Base-by-base conservation (phyloP, 441 rosid species). In the Populus trichocarpa region DNA sequence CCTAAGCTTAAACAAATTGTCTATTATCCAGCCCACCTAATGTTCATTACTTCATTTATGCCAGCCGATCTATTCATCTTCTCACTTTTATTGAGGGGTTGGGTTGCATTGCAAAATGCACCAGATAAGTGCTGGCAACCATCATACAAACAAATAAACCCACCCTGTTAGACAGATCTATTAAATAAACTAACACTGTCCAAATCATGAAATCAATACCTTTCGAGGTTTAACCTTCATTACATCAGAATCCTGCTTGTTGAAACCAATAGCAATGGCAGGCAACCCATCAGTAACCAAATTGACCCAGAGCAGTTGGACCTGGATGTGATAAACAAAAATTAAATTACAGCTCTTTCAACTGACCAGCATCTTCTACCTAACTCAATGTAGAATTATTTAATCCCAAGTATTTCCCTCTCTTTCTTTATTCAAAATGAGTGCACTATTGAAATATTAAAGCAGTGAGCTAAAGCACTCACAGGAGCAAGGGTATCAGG, bases 401-500 rank as follows among this genome's bases (percentile, higher is more conserved):
- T 40, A 40, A 40, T 40, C 50, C 50, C 50, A 12, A 5, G 71
- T 12, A 61, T 23, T 67, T 30, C 16, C 40, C 3, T 18, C 26
- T 13, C 63, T 12, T 40, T 23, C 63, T 57, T 35, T 8, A 4
- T 12, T 53, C 38, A 32, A 20, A 53, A 72, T 3, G 8, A 11
- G 65, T 67, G 53, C 61, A 22, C 57, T 70, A 70, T 76, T 36
- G 28, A 63, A 33, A 68, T 57, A 69, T 61, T 65, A 12, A 79
- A 72, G 25, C 63, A 18, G 79, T 71, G 83, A 32, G 70, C 25
- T 59, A 83, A 79, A 82, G 80, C 77, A 89, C 99, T 94, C 84
- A 96, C 99, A 68, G 99, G 99, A 6, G 99, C 98, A 80, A 96
- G 89, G 75, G 98, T 94, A 85, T 94, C 99, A 57, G 99, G 99